These are phyloP conservation scores for Talaromyces liani DNA, from an alignment of 495 filamentous ascomycete species.

Conservation along the genomic window DNA sequence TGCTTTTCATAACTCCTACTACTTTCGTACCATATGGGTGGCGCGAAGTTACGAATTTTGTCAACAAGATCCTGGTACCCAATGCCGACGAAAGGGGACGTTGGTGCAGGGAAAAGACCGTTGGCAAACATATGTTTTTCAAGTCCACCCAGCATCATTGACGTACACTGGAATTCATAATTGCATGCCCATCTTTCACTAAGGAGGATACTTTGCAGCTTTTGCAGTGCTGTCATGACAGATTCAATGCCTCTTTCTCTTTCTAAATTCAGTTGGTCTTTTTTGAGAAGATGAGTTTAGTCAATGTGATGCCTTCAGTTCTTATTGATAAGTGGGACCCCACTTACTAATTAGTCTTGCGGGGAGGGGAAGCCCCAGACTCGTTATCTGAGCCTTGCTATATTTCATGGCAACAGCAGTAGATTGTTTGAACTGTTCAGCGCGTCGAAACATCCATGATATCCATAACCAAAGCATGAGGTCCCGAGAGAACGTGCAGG, in stretches of 20 bases:
- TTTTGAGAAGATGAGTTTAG: neutral
- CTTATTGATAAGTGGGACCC: too few species aligned
- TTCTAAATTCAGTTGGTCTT: neutral
- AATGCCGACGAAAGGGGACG: neutral
- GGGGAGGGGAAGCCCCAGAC: neutral
- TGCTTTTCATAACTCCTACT: neutral
- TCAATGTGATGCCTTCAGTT: neutral
- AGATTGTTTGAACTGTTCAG: neutral
- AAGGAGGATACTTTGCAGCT: neutral
- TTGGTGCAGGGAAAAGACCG: neutral
- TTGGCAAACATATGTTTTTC: neutral
- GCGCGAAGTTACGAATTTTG: neutral
- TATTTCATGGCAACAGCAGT: slow-evolving; percentile 3
- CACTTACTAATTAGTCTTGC: neutral
- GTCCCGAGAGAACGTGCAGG: slow-evolving; percentile 8
- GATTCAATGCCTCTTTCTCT: neutral
- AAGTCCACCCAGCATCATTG: slow-evolving; percentile 3
- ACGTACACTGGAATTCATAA: neutral
- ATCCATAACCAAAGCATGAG: slow-evolving; percentile 25
- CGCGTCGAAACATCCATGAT: slow-evolving; percentile 16
- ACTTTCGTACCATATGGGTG: neutral
- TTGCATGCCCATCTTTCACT: neutral
- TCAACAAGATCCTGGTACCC: neutral
- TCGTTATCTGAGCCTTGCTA: neutral
- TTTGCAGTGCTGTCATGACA: neutral